These are phyloP conservation scores for Pestalotiopsis sp. DNA, from an alignment of 2,329 filamentous ascomycete species.

Conservation along the genomic window DNA sequence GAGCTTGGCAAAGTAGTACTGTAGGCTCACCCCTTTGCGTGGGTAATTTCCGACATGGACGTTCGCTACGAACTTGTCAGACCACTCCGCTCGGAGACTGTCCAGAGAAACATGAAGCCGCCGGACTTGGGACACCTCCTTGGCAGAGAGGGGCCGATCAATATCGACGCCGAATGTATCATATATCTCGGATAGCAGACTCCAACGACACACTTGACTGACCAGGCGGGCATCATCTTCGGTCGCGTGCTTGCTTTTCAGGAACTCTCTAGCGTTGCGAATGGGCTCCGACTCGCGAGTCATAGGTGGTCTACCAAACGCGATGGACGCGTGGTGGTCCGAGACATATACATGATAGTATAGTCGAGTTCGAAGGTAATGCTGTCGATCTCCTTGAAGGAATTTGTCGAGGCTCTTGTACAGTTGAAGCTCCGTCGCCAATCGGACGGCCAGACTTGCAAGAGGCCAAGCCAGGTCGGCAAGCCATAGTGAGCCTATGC, in stretches of 20 bases:
- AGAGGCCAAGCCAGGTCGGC: slow-evolving; percentile 59
- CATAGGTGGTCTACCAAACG: slow-evolving; percentile 41
- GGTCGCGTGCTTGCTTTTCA: slow-evolving; percentile 13
- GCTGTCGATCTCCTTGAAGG: slow-evolving; percentile 43
- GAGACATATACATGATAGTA: slow-evolving; percentile 68
- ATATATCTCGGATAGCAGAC: slow-evolving; percentile 15
- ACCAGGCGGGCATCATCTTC: slow-evolving; percentile 18
- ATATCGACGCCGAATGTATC: slow-evolving; percentile 16
- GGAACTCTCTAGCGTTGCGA: slow-evolving; percentile 10
- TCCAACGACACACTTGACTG: slow-evolving; percentile 20
- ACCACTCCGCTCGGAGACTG: slow-evolving; percentile 23
- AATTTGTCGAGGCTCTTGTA: slow-evolving; percentile 55
- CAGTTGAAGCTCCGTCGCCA: slow-evolving; percentile 58
- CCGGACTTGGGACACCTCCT: slow-evolving; percentile 19
- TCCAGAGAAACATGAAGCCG: slow-evolving; percentile 24
- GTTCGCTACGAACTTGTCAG: slow-evolving; percentile 22
- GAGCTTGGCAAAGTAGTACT: slow-evolving; percentile 35
- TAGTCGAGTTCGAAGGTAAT: slow-evolving; percentile 57
- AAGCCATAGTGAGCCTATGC: slow-evolving; percentile 66
- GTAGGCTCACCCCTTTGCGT: slow-evolving; percentile 30
- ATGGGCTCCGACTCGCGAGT: slow-evolving; percentile 16
- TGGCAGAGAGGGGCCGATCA: slow-evolving; percentile 16
- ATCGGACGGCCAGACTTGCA: slow-evolving; percentile 58
- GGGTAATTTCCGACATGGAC: slow-evolving; percentile 34
- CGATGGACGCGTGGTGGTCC: slow-evolving; percentile 67